Base-by-base conservation (phyloP, 768 basidiomycete genomes). In the Trametes coccinea region DNA sequence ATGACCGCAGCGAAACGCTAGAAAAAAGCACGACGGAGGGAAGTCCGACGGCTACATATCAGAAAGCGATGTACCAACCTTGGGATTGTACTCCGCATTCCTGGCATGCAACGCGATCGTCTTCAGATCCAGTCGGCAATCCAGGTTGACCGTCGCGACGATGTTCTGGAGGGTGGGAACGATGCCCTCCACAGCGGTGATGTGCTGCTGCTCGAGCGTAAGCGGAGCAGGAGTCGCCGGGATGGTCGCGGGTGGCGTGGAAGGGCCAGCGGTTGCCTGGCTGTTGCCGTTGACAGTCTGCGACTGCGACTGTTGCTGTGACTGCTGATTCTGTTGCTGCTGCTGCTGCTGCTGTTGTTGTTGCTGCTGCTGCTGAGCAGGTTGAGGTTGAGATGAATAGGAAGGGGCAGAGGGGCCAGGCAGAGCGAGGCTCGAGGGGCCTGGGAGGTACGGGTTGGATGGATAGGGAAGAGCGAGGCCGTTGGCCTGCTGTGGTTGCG, bases 1-100 rank as follows among this genome's bases (percentile, higher is more conserved):
- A 99, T 98, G 68, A 98, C 97, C 62, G 97, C 97, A 69, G 96
- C 97, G 81, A 99, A 99, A 89, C 97, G 97, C 97, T 99, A 80
- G 58, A 79, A 71, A 74, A 75, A 79, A 77, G 80, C 77, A 82
- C 79, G 78, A 79, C 80, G 77, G 71, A 69, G 70, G 81, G 79
- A 79, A 84, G 84, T 82, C 84, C 82, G 83, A 80, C 78, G 81
- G 78, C 76, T 77, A 76, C 53, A 71, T 76, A 67, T 74, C 68
- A 79, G 75, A 74, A 72, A 71, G 51, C 31, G 68, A 71, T 69
- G 68, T 81, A 90, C 92, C 77, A 85, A 98, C 97, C 94, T 99
- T 98, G 53, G 97, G 97, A 74, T 98, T 98, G 76, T 99, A 99
- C 79, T 99, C 97, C 34, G 97, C 97, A 74, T 99, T 99, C 62